Conservation (phyloP, 352 stramenopile species). For the Blastocystis sp. region DNA sequence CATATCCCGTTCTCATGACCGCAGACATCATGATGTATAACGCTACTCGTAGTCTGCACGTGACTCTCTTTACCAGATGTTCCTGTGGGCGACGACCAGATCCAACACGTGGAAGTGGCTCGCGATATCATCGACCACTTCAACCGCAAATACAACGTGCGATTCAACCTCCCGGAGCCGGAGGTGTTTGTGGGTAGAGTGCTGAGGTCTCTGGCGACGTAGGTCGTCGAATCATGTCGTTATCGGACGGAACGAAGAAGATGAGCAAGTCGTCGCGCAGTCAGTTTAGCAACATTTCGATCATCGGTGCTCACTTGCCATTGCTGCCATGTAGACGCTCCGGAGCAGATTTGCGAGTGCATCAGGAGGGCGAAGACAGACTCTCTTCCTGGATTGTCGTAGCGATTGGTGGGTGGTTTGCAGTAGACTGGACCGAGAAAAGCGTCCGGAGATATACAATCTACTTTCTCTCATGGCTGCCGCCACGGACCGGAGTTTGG, state of each 20-base stretch:
- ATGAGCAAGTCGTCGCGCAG: constrained; percentile 92
- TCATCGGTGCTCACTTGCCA: constrained; percentile 71
- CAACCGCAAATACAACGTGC: constrained; percentile 84
- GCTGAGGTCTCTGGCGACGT: constrained; percentile 11
- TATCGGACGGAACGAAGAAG: constrained; percentile 89
- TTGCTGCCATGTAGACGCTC: constrained; percentile 73
- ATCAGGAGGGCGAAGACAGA: constrained; percentile 84
- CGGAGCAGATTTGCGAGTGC: constrained; percentile 73
- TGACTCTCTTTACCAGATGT: constrained; percentile 71
- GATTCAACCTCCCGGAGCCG: constrained; percentile 63
- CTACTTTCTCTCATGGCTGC: constrained; percentile 82
- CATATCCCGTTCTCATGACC: constrained; percentile 97
- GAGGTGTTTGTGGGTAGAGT: constrained; percentile 43
- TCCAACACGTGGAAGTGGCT: constrained; percentile 97
- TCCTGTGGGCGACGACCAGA: constrained; percentile 92
- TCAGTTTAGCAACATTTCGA: constrained; percentile 78
- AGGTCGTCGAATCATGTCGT: constrained; percentile 89
- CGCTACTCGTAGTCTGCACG: constrained; percentile 68
- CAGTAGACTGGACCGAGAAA: constrained; percentile 76
- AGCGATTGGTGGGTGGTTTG: constrained; percentile 72
- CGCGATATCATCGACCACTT: constrained; percentile 89
- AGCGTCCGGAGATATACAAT: constrained; percentile 87
- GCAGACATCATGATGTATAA: constrained; percentile 98
- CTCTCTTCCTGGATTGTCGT: constrained; percentile 80
- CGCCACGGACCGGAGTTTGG: constrained; percentile 71